A percentile compares a stretch with the other conserved stretches of the same genome.
Conservation (phyloP, 495 filamentous ascomycete species). For the Cercophora samala region DNA sequence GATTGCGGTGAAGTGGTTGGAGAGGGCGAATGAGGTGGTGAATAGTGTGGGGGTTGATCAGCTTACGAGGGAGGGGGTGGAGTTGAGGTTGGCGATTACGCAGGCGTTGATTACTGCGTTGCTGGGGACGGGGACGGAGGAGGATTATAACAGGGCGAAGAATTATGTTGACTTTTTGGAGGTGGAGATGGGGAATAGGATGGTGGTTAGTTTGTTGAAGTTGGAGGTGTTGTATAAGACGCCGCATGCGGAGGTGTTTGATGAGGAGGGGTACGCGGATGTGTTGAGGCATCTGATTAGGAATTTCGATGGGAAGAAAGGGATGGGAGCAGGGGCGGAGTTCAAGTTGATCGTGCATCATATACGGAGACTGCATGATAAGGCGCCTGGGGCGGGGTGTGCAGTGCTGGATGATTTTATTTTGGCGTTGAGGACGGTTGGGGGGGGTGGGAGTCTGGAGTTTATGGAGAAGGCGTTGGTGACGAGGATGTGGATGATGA, state of each 20-base stretch:
- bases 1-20: slow-evolving; percentile 68
- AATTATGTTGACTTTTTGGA: slow-evolving; percentile 58
- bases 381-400: slow-evolving; percentile 50
- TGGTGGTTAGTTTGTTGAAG: slow-evolving; percentile 64
- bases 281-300: slow-evolving; percentile 55
- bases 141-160: slow-evolving; percentile 51
- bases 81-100: slow-evolving; percentile 63
- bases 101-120: slow-evolving; percentile 58
- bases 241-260: slow-evolving; percentile 42
- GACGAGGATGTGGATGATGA: slow-evolving; percentile 58
- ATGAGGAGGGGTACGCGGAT: slow-evolving; percentile 48
- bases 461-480: slow-evolving; percentile 66
- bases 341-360: slow-evolving; percentile 70
- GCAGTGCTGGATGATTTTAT: slow-evolving; percentile 61
- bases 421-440: slow-evolving; percentile 38
- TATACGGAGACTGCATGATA: slow-evolving; percentile 61
- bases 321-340: slow-evolving; percentile 47
- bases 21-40: slow-evolving; percentile 61
- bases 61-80: slow-evolving; percentile 56
- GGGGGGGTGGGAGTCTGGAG: slow-evolving; percentile 31
- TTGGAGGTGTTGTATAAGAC: slow-evolving; percentile 58
- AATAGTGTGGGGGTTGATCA: slow-evolving; percentile 52
- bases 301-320: slow-evolving; percentile 42
- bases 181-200: slow-evolving; percentile 56
- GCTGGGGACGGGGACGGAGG: slow-evolving; percentile 45